phyloP scores from a whole-genome alignment of 2,329 filamentous ascomycete species.

The Graphium sp. region DNA sequence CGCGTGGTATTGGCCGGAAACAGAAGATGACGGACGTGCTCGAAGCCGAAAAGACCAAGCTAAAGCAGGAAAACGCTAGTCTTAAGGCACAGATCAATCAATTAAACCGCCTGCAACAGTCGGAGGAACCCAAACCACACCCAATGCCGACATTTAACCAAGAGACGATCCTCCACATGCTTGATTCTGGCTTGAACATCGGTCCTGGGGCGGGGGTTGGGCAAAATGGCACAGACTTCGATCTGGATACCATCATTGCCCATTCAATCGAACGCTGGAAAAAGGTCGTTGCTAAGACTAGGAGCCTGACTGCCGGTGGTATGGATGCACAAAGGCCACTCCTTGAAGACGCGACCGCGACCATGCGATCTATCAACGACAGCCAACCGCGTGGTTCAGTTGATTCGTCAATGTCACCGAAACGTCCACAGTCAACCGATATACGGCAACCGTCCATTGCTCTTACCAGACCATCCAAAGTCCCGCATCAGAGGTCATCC shows the following conservation, averaged over 20 bases:
- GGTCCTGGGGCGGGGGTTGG: slow-evolving; percentile 24
- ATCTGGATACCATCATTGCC: slow-evolving; percentile 32
- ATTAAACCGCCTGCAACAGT: slow-evolving; percentile 39
- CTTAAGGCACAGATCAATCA: slow-evolving; percentile 42
- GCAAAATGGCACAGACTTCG: slow-evolving; percentile 31
- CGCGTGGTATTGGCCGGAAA: slow-evolving; percentile 38
- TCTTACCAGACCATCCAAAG: no score
- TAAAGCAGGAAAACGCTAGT: slow-evolving; percentile 39
- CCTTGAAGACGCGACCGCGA: slow-evolving; percentile 15
- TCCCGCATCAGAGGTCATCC: no score
- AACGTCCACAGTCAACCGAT: no score
- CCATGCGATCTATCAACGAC: slow-evolving; percentile 7
- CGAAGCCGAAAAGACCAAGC: slow-evolving; percentile 28
- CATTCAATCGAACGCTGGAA: slow-evolving; percentile 47
- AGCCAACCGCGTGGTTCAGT: slow-evolving; percentile 8
- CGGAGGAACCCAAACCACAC: slow-evolving; percentile 39
- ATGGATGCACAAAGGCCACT: slow-evolving; percentile 33
- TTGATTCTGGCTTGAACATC: slow-evolving; percentile 25
- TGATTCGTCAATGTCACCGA: no score
- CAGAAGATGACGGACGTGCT: slow-evolving; percentile 36
- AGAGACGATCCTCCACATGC: slow-evolving; percentile 26
- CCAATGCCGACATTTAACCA: slow-evolving; percentile 35
- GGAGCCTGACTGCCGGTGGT: slow-evolving; percentile 22
- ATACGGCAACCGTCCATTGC: no score
- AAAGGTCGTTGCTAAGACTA: slow-evolving; percentile 36